phyloP scores from a whole-genome alignment of 2,329 filamentous ascomycete genomes.

The Cordyceps fumosorosea region DNA sequence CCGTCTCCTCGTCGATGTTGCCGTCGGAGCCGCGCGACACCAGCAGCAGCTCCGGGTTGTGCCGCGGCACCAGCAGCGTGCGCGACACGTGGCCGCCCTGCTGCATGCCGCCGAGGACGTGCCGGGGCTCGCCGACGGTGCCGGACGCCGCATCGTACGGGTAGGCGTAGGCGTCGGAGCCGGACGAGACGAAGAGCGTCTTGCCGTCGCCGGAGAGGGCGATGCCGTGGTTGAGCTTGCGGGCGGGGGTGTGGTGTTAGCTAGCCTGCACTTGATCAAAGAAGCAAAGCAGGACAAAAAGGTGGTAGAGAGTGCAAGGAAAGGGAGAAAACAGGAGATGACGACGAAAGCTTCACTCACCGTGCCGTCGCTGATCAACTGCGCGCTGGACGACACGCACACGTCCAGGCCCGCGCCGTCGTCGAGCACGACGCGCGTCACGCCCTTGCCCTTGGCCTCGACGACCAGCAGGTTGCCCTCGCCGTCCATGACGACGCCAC shows the following conservation, averaged over 20 bases:
- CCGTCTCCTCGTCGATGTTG: conserved; percentile 49
- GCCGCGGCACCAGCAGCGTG: conserved; percentile 52
- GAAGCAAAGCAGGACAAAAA: too few species aligned
- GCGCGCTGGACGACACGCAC: conserved; percentile 23
- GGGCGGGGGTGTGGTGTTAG: too few species aligned
- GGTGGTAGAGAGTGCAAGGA: not conserved
- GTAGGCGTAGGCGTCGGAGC: conserved; percentile 50
- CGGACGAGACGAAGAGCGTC: conserved; percentile 45
- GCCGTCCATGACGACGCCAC: conserved; percentile 29
- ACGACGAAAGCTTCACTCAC: conserved; percentile 16
- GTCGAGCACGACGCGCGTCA: conserved; percentile 28
- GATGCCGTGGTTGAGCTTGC: conserved; percentile 44
- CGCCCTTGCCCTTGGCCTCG: conserved; percentile 24
- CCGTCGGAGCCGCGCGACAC: conserved; percentile 53
- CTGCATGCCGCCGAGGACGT: conserved; percentile 51
- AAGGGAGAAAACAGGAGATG: not conserved
- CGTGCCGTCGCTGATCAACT: conserved; percentile 21
- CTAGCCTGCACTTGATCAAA: too few species aligned
- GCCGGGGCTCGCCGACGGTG: conserved; percentile 35
- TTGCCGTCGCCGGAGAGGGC: conserved; percentile 39
- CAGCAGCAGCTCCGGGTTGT: conserved; percentile 47
- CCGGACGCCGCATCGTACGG: conserved; percentile 47
- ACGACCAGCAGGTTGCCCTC: conserved; percentile 32
- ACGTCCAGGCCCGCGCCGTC: conserved; percentile 23
- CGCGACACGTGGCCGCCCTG: conserved; percentile 54